Conservation (phyloP, 1,284 basidiomycete genomes). For the Sanghuangporus sanghuang region DNA sequence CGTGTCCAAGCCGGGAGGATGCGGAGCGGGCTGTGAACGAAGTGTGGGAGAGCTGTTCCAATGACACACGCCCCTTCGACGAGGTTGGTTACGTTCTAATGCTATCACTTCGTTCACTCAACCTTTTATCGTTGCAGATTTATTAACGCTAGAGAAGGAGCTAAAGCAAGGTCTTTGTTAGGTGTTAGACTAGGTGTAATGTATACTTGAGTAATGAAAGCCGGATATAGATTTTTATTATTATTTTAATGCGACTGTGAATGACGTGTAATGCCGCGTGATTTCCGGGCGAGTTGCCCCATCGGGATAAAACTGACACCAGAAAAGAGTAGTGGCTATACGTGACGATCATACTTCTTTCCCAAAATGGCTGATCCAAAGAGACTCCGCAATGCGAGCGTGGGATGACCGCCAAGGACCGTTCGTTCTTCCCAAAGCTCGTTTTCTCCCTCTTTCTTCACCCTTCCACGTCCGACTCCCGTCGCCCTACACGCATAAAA, state of each 20-base stretch:
- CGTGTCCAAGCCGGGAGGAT: conserved; percentile 70
- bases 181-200: not conserved
- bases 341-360: not conserved
- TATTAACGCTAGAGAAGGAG: conserved; percentile 5
- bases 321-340: not conserved
- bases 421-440: not conserved
- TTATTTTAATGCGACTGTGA: not conserved
- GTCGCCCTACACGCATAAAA: conserved; percentile 1
- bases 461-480: conserved; percentile 4
- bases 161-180: not conserved
- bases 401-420: not conserved
- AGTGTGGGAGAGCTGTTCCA: conserved; percentile 95
- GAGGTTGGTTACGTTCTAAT: conserved; percentile 54
- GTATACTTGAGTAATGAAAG: not conserved
- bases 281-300: not conserved
- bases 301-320: not conserved
- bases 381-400: not conserved
- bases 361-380: not conserved
- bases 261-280: not conserved
- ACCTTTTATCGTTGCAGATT: conserved; percentile 7
- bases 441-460: not conserved
- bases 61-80: conserved; percentile 94
- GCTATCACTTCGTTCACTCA: not conserved
- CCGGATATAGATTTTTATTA: not conserved
- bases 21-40: conserved; percentile 92